Conservation (phyloP, 495 filamentous ascomycete genomes). For the Chaetomium tenue region DNA sequence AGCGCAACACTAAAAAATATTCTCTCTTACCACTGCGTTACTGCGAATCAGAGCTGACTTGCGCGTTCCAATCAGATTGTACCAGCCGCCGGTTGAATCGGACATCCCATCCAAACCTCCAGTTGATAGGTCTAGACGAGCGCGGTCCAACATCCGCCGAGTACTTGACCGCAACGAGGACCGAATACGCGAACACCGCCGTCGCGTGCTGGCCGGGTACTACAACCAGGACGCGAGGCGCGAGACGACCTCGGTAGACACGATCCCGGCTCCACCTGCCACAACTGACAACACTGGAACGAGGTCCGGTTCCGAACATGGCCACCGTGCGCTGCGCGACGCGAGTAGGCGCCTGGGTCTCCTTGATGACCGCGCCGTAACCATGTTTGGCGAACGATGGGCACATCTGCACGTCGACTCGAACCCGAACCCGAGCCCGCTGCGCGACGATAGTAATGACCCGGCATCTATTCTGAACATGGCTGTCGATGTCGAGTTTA, state of each 20-base stretch:
- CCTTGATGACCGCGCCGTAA: slow-evolving; percentile 30
- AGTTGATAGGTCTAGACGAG: slow-evolving; percentile 50
- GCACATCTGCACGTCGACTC: slow-evolving; percentile 30
- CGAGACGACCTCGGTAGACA: slow-evolving; percentile 15
- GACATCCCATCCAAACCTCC: slow-evolving; percentile 57
- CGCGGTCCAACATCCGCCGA: slow-evolving; percentile 73
- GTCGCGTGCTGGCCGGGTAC: slow-evolving; percentile 32
- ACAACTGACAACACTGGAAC: slow-evolving; percentile 20
- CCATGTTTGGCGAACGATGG: slow-evolving; percentile 37
- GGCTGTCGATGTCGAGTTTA: slow-evolving; percentile 27
- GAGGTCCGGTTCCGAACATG: slow-evolving; percentile 15
- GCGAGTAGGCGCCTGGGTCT: slow-evolving; percentile 23
- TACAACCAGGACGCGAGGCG: slow-evolving; percentile 12
- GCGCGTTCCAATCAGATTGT: slow-evolving; percentile 44
- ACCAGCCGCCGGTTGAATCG: slow-evolving; percentile 54
- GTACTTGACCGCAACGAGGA: slow-evolving; percentile 28
- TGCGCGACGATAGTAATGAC: slow-evolving; percentile 18
- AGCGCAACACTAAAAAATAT: not conserved
- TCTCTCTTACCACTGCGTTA: not conserved
- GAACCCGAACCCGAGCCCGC: slow-evolving; percentile 18
- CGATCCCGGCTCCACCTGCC: slow-evolving; percentile 2
- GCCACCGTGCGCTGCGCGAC: slow-evolving; percentile 24
- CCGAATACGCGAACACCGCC: slow-evolving; percentile 42
- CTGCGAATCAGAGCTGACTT: slow-evolving; percentile 22
- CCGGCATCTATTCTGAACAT: slow-evolving; percentile 15